Conservation (phyloP, 75 land plant species). For the Pseudotsuga menziesii region DNA sequence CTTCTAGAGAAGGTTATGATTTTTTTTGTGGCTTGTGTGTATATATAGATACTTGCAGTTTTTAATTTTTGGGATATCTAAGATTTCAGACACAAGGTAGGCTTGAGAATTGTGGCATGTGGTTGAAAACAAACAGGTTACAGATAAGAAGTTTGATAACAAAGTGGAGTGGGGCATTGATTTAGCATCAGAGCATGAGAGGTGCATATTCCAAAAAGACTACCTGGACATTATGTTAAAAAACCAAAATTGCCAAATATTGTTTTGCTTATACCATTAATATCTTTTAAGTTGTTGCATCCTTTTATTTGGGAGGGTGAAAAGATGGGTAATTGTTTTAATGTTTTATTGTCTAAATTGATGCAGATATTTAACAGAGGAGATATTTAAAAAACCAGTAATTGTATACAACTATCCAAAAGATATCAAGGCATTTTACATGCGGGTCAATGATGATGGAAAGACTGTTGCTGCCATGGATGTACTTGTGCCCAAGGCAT, state of each 20-base stretch:
- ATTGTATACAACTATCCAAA: slow-evolving; percentile 98
- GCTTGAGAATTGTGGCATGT: background rate
- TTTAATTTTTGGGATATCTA: background rate
- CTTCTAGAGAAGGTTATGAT: slow-evolving; percentile 48
- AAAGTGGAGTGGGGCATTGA: slow-evolving; percentile 98
- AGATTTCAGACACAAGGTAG: background rate
- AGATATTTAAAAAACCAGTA: slow-evolving; percentile 85
- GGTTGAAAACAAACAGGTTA: slow-evolving; percentile 28
- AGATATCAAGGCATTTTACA: slow-evolving; percentile 93
- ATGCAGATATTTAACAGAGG: slow-evolving; percentile 88
- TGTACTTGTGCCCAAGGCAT: slow-evolving; percentile 98
- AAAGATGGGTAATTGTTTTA: no score
- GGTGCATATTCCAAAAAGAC: slow-evolving; percentile 34
- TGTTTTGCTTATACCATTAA: background rate
- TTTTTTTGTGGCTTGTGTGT: background rate
- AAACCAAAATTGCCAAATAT: background rate
- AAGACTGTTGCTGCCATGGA: slow-evolving; percentile 99
- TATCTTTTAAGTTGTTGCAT: background rate
- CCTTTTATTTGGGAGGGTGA: background rate
- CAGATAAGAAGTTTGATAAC: slow-evolving; percentile 85
- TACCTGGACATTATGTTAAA: background rate
- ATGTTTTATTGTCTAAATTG: background rate
- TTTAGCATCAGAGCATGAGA: slow-evolving; percentile 98
- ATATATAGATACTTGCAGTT: background rate
- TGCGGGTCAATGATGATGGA: slow-evolving; percentile 93